Percentiles rank a stretch among this genome's conserved stretches.
Conservation (phyloP, 2,329 filamentous ascomycete species). For the Fusarium sp. region DNA sequence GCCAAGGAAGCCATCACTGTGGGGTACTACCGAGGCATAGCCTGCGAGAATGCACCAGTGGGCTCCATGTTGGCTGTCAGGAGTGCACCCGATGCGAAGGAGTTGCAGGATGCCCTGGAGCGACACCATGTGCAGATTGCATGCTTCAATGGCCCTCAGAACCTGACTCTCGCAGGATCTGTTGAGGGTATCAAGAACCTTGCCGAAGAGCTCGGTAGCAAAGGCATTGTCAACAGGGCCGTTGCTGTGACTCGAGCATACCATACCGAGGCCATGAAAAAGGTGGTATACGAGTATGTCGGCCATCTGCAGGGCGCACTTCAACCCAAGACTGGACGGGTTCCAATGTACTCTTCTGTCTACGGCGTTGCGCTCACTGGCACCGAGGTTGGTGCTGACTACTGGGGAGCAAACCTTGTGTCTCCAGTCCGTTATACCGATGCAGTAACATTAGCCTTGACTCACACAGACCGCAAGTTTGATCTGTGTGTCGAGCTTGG, state of each 20-base stretch:
- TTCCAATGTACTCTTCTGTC: constrained; percentile 45
- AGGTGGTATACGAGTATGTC: constrained; percentile 38
- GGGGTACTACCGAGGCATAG: constrained; percentile 41
- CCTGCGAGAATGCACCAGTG: constrained; percentile 39
- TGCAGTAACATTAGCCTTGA: constrained; percentile 41
- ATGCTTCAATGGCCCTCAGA: constrained; percentile 44
- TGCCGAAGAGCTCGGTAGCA: constrained; percentile 27
- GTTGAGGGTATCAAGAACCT: constrained; percentile 38
- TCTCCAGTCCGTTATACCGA: constrained; percentile 45
- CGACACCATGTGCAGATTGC: constrained; percentile 42
- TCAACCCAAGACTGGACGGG: constrained; percentile 28
- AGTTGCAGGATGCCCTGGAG: constrained; percentile 35
- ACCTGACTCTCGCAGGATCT: constrained; percentile 41
- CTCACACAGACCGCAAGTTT: constrained; percentile 31
- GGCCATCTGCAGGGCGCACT: constrained; percentile 28
- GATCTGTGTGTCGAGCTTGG: constrained; percentile 40
- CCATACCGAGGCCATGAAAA: constrained; percentile 41
- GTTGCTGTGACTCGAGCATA: constrained; percentile 43
- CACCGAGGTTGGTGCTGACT: constrained; percentile 40
- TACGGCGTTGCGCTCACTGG: constrained; percentile 34
- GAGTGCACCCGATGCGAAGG: constrained; percentile 38
- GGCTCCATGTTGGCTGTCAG: constrained; percentile 39
- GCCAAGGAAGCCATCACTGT: constrained; percentile 41
- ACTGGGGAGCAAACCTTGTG: constrained; percentile 44
- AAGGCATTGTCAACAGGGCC: constrained; percentile 36